A percentile compares a stretch with the other conserved stretches of the same genome.
These are phyloP conservation scores for Spiraea crenata DNA, from an alignment of 331 rosid genomes.

Conservation along the genomic window DNA sequence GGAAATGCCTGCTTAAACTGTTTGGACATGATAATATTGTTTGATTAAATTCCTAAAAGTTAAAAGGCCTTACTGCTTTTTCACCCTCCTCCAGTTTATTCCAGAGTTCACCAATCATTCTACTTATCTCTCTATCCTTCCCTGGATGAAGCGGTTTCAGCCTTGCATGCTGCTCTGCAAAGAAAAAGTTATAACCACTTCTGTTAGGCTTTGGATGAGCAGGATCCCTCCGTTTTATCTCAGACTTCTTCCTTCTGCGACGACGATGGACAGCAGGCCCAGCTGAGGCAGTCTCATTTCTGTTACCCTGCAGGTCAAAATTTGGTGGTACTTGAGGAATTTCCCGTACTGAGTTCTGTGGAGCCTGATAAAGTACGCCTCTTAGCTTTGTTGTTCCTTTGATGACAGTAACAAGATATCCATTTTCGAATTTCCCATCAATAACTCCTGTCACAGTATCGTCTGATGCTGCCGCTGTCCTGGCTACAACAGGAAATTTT, in stretches of 20 bases:
- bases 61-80: conserved; percentile 50
- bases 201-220: conserved; percentile 91
- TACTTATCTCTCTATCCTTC: conserved; percentile 81
- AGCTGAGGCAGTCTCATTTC: conserved; percentile 33
- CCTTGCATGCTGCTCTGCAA: conserved; percentile 89
- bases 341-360: conserved; percentile 30
- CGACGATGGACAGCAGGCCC: conserved; percentile 51
- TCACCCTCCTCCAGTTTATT: conserved; percentile 61
- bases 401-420: conserved; percentile 81
- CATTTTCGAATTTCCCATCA: conserved; percentile 90
- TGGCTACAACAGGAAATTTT: conserved; percentile 31
- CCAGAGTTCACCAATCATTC: conserved; percentile 93
- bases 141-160: conserved; percentile 77
- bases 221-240: conserved; percentile 79
- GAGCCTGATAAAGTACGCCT: conserved; percentile 75
- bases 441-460: conserved; percentile 64
- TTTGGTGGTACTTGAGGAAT: conserved; percentile 20
- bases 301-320: conserved; percentile 26
- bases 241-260: conserved; percentile 78
- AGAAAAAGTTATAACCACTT: conserved; percentile 96
- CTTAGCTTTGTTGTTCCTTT: conserved; percentile 67
- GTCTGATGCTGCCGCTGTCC: conserved; percentile 31
- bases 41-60: background rate
- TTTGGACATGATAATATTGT: background rate
- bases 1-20: conserved; percentile 7